Evolutionary conservation across 2,329 filamentous ascomycete genomes (phyloP).

Genomic region (Fusarium subtropicale): DNA sequence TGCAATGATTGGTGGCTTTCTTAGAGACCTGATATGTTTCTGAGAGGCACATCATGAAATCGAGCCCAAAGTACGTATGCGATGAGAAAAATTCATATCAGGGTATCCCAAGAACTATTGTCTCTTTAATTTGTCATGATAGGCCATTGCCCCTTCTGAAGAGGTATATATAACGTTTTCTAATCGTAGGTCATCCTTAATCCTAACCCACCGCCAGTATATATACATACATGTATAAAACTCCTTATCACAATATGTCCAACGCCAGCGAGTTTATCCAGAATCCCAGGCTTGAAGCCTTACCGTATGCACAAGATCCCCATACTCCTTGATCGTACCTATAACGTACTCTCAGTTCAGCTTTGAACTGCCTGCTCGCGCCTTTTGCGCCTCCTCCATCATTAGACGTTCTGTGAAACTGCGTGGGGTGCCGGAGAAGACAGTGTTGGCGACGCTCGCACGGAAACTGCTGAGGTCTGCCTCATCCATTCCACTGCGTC

Average conservation of each 20-base stretch:
- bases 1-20: constrained; percentile 33
- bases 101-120: constrained; percentile 1
- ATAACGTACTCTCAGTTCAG: constrained; percentile 34
- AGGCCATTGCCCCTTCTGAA: constrained; percentile 19
- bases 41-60: constrained; percentile 5
- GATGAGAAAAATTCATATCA: background rate
- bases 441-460: constrained; percentile 54
- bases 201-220: constrained; percentile 20
- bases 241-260: constrained; percentile 38
- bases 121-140: constrained; percentile 14
- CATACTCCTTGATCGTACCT: constrained; percentile 41
- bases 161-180: constrained; percentile 27
- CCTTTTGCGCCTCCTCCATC: constrained; percentile 59
- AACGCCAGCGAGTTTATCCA: constrained; percentile 49
- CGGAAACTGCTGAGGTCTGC: constrained; percentile 59
- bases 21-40: constrained; percentile 5
- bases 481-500: constrained; percentile 62
- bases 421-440: constrained; percentile 58
- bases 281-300: constrained; percentile 39
- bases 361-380: constrained; percentile 37
- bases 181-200: constrained; percentile 25
- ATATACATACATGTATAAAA: constrained; percentile 41
- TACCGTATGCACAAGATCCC: constrained; percentile 38
- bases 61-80: background rate
- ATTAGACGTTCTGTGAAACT: constrained; percentile 63